These are phyloP conservation scores for Candida sphagnicola DNA, from an alignment of 805 yeast species.

Conservation along the genomic window DNA sequence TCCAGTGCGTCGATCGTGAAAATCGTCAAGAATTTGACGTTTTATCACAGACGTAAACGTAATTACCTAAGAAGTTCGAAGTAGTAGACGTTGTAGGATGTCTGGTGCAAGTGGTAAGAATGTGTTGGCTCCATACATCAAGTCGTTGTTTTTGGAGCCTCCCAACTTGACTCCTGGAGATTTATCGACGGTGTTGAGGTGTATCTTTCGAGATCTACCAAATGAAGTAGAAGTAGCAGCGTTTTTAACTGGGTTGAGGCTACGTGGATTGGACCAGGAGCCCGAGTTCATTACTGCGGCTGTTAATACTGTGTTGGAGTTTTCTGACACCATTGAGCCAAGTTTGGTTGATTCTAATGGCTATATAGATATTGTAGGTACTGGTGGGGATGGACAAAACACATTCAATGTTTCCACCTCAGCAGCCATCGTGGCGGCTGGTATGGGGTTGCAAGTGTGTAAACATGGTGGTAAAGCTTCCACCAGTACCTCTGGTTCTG, in stretches of 20 bases:
- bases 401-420: constrained; percentile 97
- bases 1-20: too few species aligned
- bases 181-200: constrained; percentile 55
- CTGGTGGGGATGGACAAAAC: constrained; percentile 98
- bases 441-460: constrained; percentile 75
- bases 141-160: constrained; percentile 57
- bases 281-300: constrained; percentile 85
- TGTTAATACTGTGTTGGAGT: constrained; percentile 66
- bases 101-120: constrained; percentile 11
- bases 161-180: constrained; percentile 63
- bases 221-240: constrained; percentile 70
- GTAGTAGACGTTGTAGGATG: neutral
- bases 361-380: constrained; percentile 89
- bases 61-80: too few species aligned
- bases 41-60: too few species aligned
- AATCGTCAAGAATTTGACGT: too few species aligned
- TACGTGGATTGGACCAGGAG: constrained; percentile 72
- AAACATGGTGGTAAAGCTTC: constrained; percentile 98
- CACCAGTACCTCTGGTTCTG: constrained; percentile 90
- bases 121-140: constrained; percentile 55
- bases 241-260: constrained; percentile 73
- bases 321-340: constrained; percentile 52
- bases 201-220: constrained; percentile 58
- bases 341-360: constrained; percentile 44
- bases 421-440: constrained; percentile 91